Evolutionary conservation across 2,329 filamentous ascomycete genomes (phyloP), one percentile per base, ranked within the genome.

Genomic region (Pseudodiploospora longispora): DNA sequence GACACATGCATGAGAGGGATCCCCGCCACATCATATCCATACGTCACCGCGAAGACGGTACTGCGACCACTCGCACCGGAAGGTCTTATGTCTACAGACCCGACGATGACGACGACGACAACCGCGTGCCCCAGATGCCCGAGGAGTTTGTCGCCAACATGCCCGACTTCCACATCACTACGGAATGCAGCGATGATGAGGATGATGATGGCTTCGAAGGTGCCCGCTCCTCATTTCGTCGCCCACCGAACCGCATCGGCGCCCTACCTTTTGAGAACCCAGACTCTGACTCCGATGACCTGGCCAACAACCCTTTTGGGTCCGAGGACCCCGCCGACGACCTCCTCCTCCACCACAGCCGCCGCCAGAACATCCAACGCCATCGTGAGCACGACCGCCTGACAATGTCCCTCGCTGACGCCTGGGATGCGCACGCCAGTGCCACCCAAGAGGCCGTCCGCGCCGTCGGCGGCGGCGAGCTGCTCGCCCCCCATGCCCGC

Each of bases 401-500:
- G 31, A 41, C 36, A 42, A 38, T 55, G 36, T 58, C 59, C 7
- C 56, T 66, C 9, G 47, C 56, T 27, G 63, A 64, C 36, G 64
- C 64, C 6, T 57, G 58, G 55, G 72, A 76, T 55, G 71, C 73
- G 27, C 68, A 69, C 29, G 71, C 75, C 52, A 63, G 69, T 30
- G 73, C 74, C 10, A 76, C 74, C 1, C 76, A 80, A 48, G 76
- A 80, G 56, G 72, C 76, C 1, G 69, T 76, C 10, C 67, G 70
- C 44, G 75, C 75, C 2, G 75, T 76, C 2, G 76, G 76, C 4
- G 76, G 75, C 28, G 75, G 76, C 29, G 75, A 76, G 37, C 66
- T 87, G 4, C 74, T 90, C 63, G 72, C 73, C 31, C 87, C 87
- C 0, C 80, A 88, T 61, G 87, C 88, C 3, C 78, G 80, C 29